Base-by-base conservation (phyloP, 306 rosid species). In the Vigna reflexopilosa region DNA sequence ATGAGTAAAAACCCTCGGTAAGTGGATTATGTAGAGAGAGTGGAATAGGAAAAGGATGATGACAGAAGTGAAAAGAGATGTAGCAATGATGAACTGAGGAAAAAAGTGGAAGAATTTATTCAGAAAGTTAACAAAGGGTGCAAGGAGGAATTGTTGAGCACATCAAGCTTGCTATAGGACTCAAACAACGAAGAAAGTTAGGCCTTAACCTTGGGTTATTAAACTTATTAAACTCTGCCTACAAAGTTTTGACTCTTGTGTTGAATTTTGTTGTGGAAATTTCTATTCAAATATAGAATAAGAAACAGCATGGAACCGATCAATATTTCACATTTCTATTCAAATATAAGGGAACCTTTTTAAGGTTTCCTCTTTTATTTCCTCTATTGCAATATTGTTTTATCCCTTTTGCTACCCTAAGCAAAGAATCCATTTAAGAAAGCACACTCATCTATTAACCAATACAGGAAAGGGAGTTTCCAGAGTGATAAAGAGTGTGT, bases 41-140 rank as follows among this genome's bases (percentile, higher is more conserved):
- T 44, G 11, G 81, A 85, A 0, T 77, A 80, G 58, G 82, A 73
- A 2, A 77, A 30, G 1, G 4, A 59, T 26, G 17, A 12, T 3
- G 19, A 59, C 0, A n/a, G 28, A 38, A 38, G 42, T 1, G 10
- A 28, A 3, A 7, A 59, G n/a, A 20, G 14, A 58, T 2, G 7
- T 8, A 4, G 5, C 8, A 80, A 81, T 0, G 85, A 90, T 80
- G 93, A 89, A 62, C 76, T 90, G 68, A 90, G 81, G 79, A 86
- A 73, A 84, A 83, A 86, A 84, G 93, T 75, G 45, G 97, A 92
- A 81, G 96, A 88, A 16, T 90, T 92, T 22, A 92, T 92, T 42
- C 81, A 92, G 72, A 92, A 86, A 51, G 90, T 89, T 57, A 90
- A 90, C 54, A 86, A 78, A 72, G 89, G 65, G 34, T 86, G 97